Conservation (phyloP, 148 eudicot species). For the Vaccinium darrowii region DNA sequence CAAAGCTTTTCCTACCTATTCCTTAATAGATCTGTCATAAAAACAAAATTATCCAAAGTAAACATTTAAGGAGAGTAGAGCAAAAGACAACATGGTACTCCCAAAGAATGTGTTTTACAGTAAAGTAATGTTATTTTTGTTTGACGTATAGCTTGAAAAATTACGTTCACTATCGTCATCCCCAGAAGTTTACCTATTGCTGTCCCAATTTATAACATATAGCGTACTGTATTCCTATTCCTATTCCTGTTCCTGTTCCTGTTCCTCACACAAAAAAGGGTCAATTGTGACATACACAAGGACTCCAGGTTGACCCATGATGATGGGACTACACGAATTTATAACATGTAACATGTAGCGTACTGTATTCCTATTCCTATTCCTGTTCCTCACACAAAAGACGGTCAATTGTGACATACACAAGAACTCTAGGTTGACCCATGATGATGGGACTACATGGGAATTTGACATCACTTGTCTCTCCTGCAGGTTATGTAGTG, state of each 20-base stretch:
- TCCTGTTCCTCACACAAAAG: not conserved
- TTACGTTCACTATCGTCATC: not conserved
- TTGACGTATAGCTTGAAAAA: not conserved
- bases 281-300: not conserved
- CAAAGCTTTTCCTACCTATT: not conserved
- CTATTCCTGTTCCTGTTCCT: not conserved
- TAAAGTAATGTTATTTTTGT: not conserved
- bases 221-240: not conserved
- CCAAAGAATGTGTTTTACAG: not conserved
- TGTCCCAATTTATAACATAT: not conserved
- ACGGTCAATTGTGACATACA: not conserved
- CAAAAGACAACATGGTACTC: conserved; percentile 2
- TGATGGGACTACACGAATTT: not conserved
- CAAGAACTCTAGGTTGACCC: not conserved
- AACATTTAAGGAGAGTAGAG: not conserved
- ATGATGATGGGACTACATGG: not conserved
- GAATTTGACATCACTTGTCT: not conserved
- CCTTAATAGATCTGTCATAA: not conserved
- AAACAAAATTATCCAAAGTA: not conserved
- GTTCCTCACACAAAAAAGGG: not conserved
- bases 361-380: not conserved
- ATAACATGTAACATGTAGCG: not conserved
- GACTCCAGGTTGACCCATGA: not conserved
- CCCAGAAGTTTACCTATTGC: not conserved
- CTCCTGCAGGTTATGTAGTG: not conserved